Evolutionary conservation across 139 green algal genomes (phyloP).

Genomic region (Coccomyxa sp.): DNA sequence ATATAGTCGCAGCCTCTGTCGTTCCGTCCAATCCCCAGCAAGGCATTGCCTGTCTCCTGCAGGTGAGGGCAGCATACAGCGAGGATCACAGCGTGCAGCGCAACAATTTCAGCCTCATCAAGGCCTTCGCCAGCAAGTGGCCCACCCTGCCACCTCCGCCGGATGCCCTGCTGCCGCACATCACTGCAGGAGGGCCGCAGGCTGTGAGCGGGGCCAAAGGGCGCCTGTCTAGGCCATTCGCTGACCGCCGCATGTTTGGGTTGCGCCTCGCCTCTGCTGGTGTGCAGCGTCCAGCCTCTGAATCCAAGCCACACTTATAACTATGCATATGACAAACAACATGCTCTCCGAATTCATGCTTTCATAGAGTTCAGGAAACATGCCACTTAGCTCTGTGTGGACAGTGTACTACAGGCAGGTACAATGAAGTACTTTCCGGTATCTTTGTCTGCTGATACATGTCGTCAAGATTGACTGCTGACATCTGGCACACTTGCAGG

Average conservation of each 20-base stretch:
- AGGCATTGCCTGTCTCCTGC: too few relatives aligned
- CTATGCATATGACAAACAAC: too few relatives aligned
- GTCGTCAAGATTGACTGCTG: not conserved
- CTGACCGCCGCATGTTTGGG: not conserved
- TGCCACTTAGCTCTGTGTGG: too few relatives aligned
- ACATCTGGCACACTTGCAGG: slow-evolving; percentile 8
- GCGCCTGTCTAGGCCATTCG: not conserved
- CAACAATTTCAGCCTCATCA: slow-evolving; percentile 30
- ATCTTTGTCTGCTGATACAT: too few relatives aligned
- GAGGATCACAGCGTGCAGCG: not conserved
- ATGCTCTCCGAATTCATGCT: too few relatives aligned
- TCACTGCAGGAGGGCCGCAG: slow-evolving; percentile 5
- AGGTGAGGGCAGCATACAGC: slow-evolving; percentile 13
- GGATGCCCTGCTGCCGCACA: not conserved
- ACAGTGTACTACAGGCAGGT: too few relatives aligned
- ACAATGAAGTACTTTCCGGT: too few relatives aligned
- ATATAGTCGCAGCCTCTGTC: too few relatives aligned
- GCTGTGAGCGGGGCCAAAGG: not conserved
- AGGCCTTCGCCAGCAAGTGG: slow-evolving; percentile 15
- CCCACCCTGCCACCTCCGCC: slow-evolving; percentile 9
- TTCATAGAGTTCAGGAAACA: too few relatives aligned
- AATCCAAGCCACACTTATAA: too few relatives aligned
- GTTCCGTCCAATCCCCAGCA: too few relatives aligned
- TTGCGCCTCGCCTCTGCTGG: not conserved
- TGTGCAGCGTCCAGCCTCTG: too few relatives aligned